Conservation (phyloP, 192 early-diverging fungal species). For the Diversispora epigaea region DNA sequence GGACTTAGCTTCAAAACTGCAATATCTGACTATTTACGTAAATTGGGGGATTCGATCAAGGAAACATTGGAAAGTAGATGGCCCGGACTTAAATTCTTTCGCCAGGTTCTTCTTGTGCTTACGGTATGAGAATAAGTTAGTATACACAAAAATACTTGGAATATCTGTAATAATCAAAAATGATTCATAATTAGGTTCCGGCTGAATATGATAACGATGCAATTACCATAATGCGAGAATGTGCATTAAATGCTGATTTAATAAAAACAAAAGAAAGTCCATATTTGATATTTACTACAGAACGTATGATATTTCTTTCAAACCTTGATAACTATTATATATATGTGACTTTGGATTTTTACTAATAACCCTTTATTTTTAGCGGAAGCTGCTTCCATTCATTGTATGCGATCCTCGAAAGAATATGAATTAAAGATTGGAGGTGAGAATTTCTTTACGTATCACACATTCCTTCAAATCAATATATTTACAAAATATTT, state of each 20-base stretch:
- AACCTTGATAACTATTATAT: too few species aligned
- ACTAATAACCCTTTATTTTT: neutral
- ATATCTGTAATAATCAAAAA: neutral
- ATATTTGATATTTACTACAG: neutral
- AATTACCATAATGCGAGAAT: slow-evolving; percentile 2
- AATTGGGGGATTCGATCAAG: neutral
- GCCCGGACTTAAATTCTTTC: neutral
- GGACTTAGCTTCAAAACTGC: neutral
- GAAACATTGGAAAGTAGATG: neutral
- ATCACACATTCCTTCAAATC: too few species aligned
- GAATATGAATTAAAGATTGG: neutral
- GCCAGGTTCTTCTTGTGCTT: neutral
- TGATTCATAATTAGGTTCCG: neutral
- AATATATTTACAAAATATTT: too few species aligned
- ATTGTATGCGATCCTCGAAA: slow-evolving; percentile 12
- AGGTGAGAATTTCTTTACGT: too few species aligned
- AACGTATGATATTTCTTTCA: neutral
- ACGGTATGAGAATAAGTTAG: neutral
- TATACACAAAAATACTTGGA: neutral
- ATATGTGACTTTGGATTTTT: neutral
- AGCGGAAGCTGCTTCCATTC: slow-evolving; percentile 33
- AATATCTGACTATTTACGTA: slow-evolving; percentile 9
- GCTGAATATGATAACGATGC: neutral
- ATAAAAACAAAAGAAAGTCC: neutral
- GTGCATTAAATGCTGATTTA: neutral